Conservation (phyloP, 2,329 filamentous ascomycete genomes). For the Fusarium sp. region DNA sequence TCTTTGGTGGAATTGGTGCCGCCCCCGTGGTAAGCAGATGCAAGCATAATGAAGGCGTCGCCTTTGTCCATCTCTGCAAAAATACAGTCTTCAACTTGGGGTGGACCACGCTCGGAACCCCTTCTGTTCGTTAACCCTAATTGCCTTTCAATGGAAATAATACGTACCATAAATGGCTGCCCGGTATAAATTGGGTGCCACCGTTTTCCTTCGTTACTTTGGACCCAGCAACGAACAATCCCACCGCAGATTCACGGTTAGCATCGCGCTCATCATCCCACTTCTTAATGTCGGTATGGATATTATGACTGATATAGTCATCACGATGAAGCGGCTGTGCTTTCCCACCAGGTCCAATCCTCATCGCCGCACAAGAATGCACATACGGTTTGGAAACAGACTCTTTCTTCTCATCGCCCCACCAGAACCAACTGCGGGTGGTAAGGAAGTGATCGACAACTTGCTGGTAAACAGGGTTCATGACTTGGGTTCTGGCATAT, state of each 20-base stretch:
- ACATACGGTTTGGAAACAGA: constrained; percentile 35
- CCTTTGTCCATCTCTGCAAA: constrained; percentile 36
- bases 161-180: constrained; percentile 29
- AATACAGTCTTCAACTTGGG: constrained; percentile 17
- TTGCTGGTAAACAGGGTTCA: constrained; percentile 32
- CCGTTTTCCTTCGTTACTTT: constrained; percentile 26
- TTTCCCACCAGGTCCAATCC: constrained; percentile 32
- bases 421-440: constrained; percentile 36
- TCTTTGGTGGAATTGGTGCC: constrained; percentile 28
- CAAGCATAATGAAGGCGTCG: constrained; percentile 38
- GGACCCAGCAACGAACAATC: constrained; percentile 12
- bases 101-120: constrained; percentile 21
- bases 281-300: background rate
- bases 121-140: background rate
- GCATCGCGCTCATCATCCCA: constrained; percentile 14
- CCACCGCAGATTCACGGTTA: constrained; percentile 12
- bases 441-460: constrained; percentile 36
- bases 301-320: constrained; percentile 37
- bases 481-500: constrained; percentile 29
- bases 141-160: background rate
- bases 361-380: constrained; percentile 31
- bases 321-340: constrained; percentile 38
- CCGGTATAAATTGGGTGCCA: constrained; percentile 32
- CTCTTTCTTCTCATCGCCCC: constrained; percentile 31
- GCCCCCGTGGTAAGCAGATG: constrained; percentile 30